Base-by-base conservation (phyloP, 225 moss, liverwort and hornwort genomes). In the Pleurozium schreberi region DNA sequence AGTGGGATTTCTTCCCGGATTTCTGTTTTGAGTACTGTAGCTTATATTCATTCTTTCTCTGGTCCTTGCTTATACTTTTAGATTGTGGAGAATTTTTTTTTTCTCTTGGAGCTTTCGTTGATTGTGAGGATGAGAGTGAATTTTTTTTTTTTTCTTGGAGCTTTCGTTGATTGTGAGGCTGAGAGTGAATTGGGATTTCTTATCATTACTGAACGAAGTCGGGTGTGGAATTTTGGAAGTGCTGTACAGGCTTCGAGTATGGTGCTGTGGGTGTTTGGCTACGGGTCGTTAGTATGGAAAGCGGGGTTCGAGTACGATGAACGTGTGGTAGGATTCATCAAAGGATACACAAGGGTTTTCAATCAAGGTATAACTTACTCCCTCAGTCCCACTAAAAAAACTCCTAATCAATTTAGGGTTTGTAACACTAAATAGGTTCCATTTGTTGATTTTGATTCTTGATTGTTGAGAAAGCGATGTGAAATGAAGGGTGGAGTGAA, bases 281-380 rank as follows among this genome's bases (percentile, higher is more conserved):
- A 96, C 78, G 96, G 96, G 75, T 96, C 96, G 68, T 87, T 96
- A n/a, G 93, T 96, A 22, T 96, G 96, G 96, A 94, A 94, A 86
- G 91, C 96, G 8, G 94, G 93, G 62, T 96, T 96, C 78, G 89
- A 91, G 86, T 96, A 93, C 89, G 94, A 96, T 61, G 95, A 96
- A 84, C 92, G 96, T 28, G 87, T 96, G 43, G 92, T 94, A 40
- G 96, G 96, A 77, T 96, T 93, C 70, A 93, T 96, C 78, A 92
- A 94, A 90, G 94, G 91, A 30, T 96, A 95, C 71, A 93, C 91
- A 36, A 93, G 96, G 31, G 95, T 90, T 30, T 96, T 96, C 89
- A 93, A 96, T 69, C 96, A 96, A 92, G 94, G 94, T 94, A 82
- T 23, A 5, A 18, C 14, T 14, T 4, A n/a, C n/a, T n/a, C n/a